Conservation (phyloP, 2,329 filamentous ascomycete genomes). For the Aspergillus sp. region DNA sequence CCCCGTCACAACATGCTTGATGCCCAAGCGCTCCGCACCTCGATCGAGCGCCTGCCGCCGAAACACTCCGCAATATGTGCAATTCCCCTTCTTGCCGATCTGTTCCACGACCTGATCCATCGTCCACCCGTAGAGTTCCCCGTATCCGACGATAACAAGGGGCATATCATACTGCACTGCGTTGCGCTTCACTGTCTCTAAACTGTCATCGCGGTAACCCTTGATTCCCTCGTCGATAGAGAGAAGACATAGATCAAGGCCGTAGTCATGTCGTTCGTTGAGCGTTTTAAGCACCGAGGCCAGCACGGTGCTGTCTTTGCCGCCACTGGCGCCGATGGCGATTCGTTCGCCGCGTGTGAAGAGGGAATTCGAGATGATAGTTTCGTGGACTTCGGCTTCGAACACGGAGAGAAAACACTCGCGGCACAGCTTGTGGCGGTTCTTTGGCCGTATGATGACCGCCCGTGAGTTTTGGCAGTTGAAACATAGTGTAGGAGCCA, state of each 20-base stretch:
- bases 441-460: conserved; percentile 91
- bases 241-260: conserved; percentile 80
- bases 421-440: conserved; percentile 91
- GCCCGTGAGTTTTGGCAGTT: conserved; percentile 78
- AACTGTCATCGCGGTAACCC: conserved; percentile 91
- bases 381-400: conserved; percentile 92
- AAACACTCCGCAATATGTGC: conserved; percentile 98
- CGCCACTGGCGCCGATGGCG: conserved; percentile 93
- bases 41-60: conserved; percentile 90
- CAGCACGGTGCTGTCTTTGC: conserved; percentile 95
- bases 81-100: conserved; percentile 97
- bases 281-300: conserved; percentile 93
- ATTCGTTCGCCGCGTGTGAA: conserved; percentile 84
- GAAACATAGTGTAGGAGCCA: conserved; percentile 79
- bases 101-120: conserved; percentile 99
- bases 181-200: conserved; percentile 96
- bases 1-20: conserved; percentile 92
- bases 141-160: conserved; percentile 89
- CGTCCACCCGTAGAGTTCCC: conserved; percentile 95
- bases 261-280: conserved; percentile 87
- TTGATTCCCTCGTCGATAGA: conserved; percentile 98
- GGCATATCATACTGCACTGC: conserved; percentile 89
- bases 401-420: conserved; percentile 85
- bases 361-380: conserved; percentile 78
- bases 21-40: conserved; percentile 82